Evolutionary conservation across 306 rosid genomes (phyloP).

Genomic region (Vigna unguiculata): DNA sequence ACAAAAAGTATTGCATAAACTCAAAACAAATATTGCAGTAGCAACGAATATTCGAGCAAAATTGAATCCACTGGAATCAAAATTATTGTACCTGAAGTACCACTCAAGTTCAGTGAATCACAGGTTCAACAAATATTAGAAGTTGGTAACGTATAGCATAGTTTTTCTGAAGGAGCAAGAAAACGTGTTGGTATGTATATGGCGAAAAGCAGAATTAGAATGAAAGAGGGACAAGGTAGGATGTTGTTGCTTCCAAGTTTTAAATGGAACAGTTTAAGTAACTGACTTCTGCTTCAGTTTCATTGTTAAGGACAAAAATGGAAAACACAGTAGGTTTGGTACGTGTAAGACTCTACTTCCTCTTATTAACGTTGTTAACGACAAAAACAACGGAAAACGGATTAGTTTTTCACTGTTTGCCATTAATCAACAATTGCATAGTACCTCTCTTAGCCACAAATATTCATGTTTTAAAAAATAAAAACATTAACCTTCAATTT

Average conservation of each 20-base stretch:
- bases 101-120: not conserved
- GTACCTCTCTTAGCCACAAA: not conserved
- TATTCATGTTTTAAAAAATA: not conserved
- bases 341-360: conserved; percentile 20
- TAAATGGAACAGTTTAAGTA: not conserved
- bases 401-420: not conserved
- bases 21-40: not conserved
- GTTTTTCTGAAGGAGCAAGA: not conserved
- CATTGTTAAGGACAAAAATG: conserved; percentile 30
- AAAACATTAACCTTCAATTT: not conserved
- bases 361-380: not conserved
- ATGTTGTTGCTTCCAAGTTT: conserved; percentile 41
- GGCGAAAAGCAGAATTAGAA: not conserved
- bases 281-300: not conserved
- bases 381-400: too few species aligned
- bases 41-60: not conserved
- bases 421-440: not conserved
- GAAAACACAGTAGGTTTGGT: not conserved
- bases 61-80: conserved; percentile 1
- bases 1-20: not conserved
- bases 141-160: not conserved
- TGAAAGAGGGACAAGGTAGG: not conserved
- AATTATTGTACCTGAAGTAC: not conserved
- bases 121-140: not conserved
- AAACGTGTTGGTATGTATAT: not conserved